phyloP scores from a whole-genome alignment of 148 eudicot species.

The Dianthus caryophyllus region DNA sequence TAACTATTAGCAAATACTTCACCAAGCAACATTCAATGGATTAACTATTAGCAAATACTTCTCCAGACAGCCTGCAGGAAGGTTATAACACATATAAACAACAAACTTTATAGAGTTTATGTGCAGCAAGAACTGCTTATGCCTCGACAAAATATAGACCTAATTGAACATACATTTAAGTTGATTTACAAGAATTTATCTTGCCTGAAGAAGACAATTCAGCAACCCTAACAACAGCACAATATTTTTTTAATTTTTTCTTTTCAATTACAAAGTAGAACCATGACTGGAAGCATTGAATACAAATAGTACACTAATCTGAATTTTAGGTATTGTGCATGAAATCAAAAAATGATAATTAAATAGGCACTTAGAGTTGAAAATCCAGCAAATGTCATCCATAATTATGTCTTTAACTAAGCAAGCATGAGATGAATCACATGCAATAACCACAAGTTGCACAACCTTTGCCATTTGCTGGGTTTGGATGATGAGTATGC shows the following conservation, averaged over 20 bases:
- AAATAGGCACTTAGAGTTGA: background rate
- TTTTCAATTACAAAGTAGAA: background rate
- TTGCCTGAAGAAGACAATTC: background rate
- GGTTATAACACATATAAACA: background rate
- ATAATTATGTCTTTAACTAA: background rate
- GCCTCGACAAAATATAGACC: background rate
- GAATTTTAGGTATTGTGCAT: background rate
- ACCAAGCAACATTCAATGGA: slow-evolving; percentile 14
- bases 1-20: slow-evolving; percentile 8
- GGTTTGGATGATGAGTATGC: slow-evolving; percentile 82
- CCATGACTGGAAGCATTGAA: background rate
- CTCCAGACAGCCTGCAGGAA: background rate
- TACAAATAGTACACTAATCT: background rate
- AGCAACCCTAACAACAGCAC: background rate
- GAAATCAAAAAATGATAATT: background rate
- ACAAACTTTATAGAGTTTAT: background rate
- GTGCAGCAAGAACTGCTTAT: background rate
- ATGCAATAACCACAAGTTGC: slow-evolving; percentile 5
- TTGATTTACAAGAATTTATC: background rate
- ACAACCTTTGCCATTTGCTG: slow-evolving; percentile 86
- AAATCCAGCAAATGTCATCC: background rate
- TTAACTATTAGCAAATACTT: slow-evolving; percentile 10
- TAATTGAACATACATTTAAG: background rate
- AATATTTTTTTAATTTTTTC: background rate
- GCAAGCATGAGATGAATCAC: background rate